phyloP scores from a whole-genome alignment of 345 rosid genomes.

The Linum trigynum region DNA sequence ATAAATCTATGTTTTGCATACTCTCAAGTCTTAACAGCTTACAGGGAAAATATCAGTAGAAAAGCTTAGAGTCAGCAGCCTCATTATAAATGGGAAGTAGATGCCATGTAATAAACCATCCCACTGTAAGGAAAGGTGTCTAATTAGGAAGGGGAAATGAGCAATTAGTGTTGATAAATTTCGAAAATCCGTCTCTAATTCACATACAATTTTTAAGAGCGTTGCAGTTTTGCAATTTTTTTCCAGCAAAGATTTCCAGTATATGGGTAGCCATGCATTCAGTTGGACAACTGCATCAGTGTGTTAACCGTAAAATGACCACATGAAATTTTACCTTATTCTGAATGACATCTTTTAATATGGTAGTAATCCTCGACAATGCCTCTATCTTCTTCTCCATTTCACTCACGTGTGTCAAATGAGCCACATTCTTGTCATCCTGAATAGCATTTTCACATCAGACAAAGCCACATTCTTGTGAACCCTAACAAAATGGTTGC shows the following conservation, averaged over 20 bases:
- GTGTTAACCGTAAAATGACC: background rate
- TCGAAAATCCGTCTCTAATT: background rate
- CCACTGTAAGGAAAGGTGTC: background rate
- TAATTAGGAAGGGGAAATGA: background rate
- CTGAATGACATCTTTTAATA: conserved; percentile 91
- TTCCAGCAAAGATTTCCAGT: background rate
- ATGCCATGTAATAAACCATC: background rate
- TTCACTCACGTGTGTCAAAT: conserved; percentile 89
- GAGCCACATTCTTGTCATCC: conserved; percentile 97
- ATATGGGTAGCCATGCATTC: background rate
- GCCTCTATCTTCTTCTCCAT: conserved; percentile 93
- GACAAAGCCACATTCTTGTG: background rate
- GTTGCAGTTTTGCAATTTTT: background rate
- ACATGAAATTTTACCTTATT: conserved; percentile 56
- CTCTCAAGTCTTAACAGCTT: too few relatives aligned
- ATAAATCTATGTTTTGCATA: too few relatives aligned
- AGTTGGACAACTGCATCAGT: background rate
- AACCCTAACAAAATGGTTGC: background rate
- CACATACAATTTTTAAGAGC: background rate
- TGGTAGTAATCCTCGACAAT: conserved; percentile 73
- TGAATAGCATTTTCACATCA: conserved; percentile 11
- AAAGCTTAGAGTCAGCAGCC: background rate
- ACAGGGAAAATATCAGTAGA: background rate
- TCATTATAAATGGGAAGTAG: background rate
- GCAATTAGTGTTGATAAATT: background rate